A percentile compares a stretch with the other conserved stretches of the same genome.
Evolutionary conservation across 139 green algal genomes (phyloP).

Genomic region (Coelastrella sp.): DNA sequence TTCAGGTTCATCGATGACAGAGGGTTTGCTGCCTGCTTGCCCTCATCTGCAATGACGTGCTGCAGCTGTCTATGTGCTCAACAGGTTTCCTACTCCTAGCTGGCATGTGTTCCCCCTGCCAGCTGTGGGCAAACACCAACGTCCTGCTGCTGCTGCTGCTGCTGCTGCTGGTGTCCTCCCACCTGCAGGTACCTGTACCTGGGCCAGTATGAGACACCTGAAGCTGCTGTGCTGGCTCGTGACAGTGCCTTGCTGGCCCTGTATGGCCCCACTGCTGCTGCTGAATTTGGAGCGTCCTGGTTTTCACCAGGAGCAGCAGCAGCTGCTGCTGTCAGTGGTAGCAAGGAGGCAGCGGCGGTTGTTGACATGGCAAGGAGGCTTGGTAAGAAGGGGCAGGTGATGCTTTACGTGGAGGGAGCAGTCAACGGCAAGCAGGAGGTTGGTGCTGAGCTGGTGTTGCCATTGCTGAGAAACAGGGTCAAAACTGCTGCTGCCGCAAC

Average conservation of each 20-base stretch:
- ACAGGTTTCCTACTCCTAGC: not conserved
- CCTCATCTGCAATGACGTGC: too few relatives aligned
- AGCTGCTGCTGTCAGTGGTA: not conserved
- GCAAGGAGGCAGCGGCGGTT: not conserved
- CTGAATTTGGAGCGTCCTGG: not conserved
- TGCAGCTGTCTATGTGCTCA: too few relatives aligned
- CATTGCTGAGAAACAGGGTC: not conserved
- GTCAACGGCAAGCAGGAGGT: not conserved
- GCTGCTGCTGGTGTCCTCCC: not conserved
- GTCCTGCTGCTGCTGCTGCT: constrained; percentile 1
- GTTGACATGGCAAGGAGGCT: not conserved
- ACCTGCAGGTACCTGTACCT: constrained; percentile 28
- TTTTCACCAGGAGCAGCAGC: constrained; percentile 10
- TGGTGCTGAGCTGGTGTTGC: not conserved
- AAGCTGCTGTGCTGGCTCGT: not conserved
- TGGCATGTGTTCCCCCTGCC: not conserved
- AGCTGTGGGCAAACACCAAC: not conserved
- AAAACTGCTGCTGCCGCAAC: not conserved
- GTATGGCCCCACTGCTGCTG: not conserved
- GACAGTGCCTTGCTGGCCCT: not conserved
- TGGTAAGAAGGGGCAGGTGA: not conserved
- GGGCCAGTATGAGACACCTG: not conserved
- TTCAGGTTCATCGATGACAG: not conserved
- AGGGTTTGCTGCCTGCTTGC: too few relatives aligned
- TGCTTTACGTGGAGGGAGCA: not conserved